phyloP scores from a whole-genome alignment of 306 rosid species.

The Cucurbita moschata region DNA sequence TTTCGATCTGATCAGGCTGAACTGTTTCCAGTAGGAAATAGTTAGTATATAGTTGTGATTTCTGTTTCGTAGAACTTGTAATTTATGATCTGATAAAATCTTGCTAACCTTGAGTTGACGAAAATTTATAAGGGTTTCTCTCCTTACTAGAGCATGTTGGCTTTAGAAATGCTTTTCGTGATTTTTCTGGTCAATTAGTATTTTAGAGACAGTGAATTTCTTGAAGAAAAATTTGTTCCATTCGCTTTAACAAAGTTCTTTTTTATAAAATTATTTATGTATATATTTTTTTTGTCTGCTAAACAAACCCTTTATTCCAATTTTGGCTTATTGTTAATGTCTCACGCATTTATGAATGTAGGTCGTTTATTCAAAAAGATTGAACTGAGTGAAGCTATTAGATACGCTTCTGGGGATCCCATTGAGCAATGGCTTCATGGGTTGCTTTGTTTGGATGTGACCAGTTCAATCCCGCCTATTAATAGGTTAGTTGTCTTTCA shows the following conservation, averaged over 20 bases:
- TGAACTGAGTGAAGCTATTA: constrained; percentile 71
- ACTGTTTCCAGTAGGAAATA: not conserved
- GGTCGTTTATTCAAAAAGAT: constrained; percentile 75
- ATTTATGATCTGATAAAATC: not conserved
- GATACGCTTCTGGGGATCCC: constrained; percentile 91
- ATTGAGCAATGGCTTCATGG: constrained; percentile 81
- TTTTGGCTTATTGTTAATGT: constrained; percentile 6
- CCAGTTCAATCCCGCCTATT: constrained; percentile 57
- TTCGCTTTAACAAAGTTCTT: not conserved
- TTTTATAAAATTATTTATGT: too few relatives aligned
- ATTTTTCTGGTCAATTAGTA: not conserved
- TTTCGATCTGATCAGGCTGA: not conserved
- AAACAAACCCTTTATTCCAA: not conserved
- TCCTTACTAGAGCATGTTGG: not conserved
- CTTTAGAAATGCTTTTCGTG: not conserved
- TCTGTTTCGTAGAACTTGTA: not conserved
- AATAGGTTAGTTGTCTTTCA: constrained; percentile 36
- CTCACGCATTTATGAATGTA: constrained; percentile 16
- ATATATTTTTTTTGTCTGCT: not conserved
- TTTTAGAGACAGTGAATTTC: not conserved
- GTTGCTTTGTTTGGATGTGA: constrained; percentile 78
- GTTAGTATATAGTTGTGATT: not conserved
- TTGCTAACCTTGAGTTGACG: not conserved
- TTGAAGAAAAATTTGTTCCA: not conserved
- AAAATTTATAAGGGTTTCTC: not conserved